Evolutionary conservation across 1,284 basidiomycete genomes (phyloP), one percentile per base, ranked within the genome.

Genomic region (Cryptococcus sp.): DNA sequence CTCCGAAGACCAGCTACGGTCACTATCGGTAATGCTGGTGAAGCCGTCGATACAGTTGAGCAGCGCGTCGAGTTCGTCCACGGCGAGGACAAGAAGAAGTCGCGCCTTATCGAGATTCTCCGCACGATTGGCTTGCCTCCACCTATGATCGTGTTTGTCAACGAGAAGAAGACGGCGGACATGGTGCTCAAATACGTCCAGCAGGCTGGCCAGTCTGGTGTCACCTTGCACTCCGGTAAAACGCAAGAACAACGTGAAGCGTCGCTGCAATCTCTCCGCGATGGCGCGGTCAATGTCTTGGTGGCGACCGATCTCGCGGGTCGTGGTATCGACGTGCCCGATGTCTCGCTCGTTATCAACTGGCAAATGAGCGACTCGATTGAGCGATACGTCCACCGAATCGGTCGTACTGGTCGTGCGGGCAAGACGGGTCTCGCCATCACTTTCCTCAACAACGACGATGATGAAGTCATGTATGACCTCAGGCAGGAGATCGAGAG

Each of bases 111-210:
- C 70, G 91, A 97, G 68, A 91, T 98, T 68, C 87, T 99, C 74
- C 91, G 93, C 80, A 88, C 85, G 61, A 87, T 86, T 42, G 82
- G 85, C 55, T 91, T 88, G 78, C 79, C 86, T 25, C 87, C 95
- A 25, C 96, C 96, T 1, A 98, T 99, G 72, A 99, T 99, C 66
- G 90, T 95, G 15, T 99, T 99, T 80, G 93, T 97, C 82, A 99
- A 98, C 79, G 94, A 98, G 80, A 99, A 98, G 84, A 95, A 95
- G 83, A 94, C 91, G 6, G 95, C 94, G 47, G 95, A 99, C 73
- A 89, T 91, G 86, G 90, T 99, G 22, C 89, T 91, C 42, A 91
- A 91, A 76, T 93, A 96, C 72, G 82, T 99, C 8, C 86, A 87
- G 53, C 88, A 91, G 56, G 88, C 87, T 41, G 91, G 91, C 45